phyloP scores from a whole-genome alignment of 805 yeast species.

The Saccharomyces kudriavzevii region DNA sequence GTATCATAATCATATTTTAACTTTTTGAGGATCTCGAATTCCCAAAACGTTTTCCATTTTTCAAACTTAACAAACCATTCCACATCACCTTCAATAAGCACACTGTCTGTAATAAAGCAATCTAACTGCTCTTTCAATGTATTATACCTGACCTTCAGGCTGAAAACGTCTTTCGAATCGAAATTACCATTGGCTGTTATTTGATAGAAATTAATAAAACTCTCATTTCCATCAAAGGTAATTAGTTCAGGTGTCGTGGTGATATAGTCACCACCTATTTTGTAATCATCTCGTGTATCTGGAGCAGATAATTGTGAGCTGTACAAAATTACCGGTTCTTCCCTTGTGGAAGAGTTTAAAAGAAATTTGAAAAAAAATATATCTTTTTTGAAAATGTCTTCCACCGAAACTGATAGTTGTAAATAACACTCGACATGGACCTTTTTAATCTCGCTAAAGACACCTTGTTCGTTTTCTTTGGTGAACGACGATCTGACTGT shows the following conservation, averaged over 20 bases:
- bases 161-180: slow-evolving; percentile 15
- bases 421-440: slow-evolving; percentile 14
- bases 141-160: slow-evolving; percentile 17
- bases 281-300: slow-evolving; percentile 6
- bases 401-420: slow-evolving; percentile 29
- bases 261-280: slow-evolving; percentile 14
- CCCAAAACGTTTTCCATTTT: slow-evolving; percentile 23
- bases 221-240: slow-evolving; percentile 14
- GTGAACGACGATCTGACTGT: slow-evolving; percentile 10
- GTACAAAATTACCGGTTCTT: slow-evolving; percentile 22
- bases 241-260: slow-evolving; percentile 14
- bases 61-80: slow-evolving; percentile 19
- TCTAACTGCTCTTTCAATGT: slow-evolving; percentile 24
- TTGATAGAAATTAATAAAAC: slow-evolving; percentile 23
- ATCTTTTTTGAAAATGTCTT: slow-evolving; percentile 25
- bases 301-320: slow-evolving; percentile 10
- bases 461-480: slow-evolving; percentile 1
- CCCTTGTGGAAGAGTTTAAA: slow-evolving; percentile 18
- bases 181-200: slow-evolving; percentile 12
- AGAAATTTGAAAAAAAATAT: slow-evolving; percentile 25
- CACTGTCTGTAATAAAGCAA: slow-evolving; percentile 20
- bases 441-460: slow-evolving; percentile 12
- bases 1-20: slow-evolving; percentile 18
- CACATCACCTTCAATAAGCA: slow-evolving; percentile 22
- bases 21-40: slow-evolving; percentile 12